Base-by-base conservation (phyloP, 495 filamentous ascomycete species). In the Xylaria scruposa region DNA sequence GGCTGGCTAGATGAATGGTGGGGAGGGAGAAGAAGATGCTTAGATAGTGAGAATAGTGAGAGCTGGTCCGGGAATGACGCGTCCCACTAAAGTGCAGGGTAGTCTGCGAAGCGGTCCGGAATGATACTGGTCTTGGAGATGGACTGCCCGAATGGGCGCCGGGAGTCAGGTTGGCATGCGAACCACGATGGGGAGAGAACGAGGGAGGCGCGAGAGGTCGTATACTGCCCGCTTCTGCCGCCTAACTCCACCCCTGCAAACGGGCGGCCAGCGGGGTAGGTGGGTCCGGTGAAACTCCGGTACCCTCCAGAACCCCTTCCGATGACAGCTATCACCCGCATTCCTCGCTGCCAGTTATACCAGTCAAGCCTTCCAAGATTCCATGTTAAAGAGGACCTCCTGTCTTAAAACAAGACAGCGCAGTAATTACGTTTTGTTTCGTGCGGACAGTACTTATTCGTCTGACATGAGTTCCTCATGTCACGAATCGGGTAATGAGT, bases 1-100 rank as follows among this genome's bases (percentile, higher is more conserved):
- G 62, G 49, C 71, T 73, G 58, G 76, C n/a, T n/a, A n/a, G n/a
- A n/a, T n/a, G n/a, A n/a, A 73, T 71, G 24, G 76, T 80, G 66
- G 71, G 78, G 31, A 73, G 10, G 33, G 58, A 58, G 38, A 38
- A 46, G 56, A 70, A 62, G 66, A 68, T 29, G 13, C n/a, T 17
- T 13, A 54, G 49, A 12, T 29, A 54, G 21, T 2, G 10, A 31
- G 26, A 19, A 4, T 36, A 60, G 47, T 38, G 67, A 56, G 29
- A 38, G 40, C 40, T 54, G 65, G 47, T 9, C 21, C 21, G 65
- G 53, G 3, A 33, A 24, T 5, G 33, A 67, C 33, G 40, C 7
- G 68, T 51, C 68, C 60, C 46, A 64, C 46, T 31, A 24, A 46
- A 26, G 21, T 29, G 42, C 26, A 53, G 68, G 59, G 21, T 51